phyloP scores from a whole-genome alignment of 2,329 filamentous ascomycete species.

The Alternaria novae-zelandiae region DNA sequence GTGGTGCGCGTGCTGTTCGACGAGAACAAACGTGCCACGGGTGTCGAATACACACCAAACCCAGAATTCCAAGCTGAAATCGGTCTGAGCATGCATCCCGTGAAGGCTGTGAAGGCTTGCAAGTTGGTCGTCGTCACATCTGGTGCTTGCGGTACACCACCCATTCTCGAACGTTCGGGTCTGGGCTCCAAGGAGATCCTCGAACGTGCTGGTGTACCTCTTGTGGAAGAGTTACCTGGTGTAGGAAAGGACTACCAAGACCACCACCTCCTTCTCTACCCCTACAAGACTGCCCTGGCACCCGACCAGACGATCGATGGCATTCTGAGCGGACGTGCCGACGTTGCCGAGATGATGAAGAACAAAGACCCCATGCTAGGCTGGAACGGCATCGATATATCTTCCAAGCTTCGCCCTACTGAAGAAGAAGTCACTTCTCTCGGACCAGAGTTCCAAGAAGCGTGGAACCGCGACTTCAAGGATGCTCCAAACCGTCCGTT shows the following conservation, averaged over 20 bases:
- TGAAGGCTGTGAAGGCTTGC: conserved; percentile 55
- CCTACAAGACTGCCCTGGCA: conserved; percentile 58
- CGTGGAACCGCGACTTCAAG: conserved; percentile 65
- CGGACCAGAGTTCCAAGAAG: conserved; percentile 59
- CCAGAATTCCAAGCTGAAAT: conserved; percentile 44
- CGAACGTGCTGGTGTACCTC: conserved; percentile 57
- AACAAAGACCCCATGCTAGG: conserved; percentile 60
- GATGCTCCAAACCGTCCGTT: conserved; percentile 55
- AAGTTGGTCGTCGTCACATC: conserved; percentile 62
- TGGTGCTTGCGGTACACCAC: conserved; percentile 61
- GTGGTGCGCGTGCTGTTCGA: conserved; percentile 64
- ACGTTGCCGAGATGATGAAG: conserved; percentile 55
- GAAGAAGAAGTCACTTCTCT: conserved; percentile 60
- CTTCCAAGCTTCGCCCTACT: conserved; percentile 63
- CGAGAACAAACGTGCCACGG: conserved; percentile 60
- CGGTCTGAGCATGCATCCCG: conserved; percentile 42
- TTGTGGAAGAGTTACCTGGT: conserved; percentile 63
- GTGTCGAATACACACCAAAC: conserved; percentile 65
- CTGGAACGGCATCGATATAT: conserved; percentile 65
- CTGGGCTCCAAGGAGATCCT: conserved; percentile 62
- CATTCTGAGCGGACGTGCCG: conserved; percentile 57
- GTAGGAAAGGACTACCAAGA: conserved; percentile 71
- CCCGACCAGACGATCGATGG: conserved; percentile 62
- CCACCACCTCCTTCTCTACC: conserved; percentile 62
- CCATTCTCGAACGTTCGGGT: conserved; percentile 68